A percentile compares a stretch with the other conserved stretches of the same genome.
Conservation (phyloP, 306 rosid genomes). For the apple (Malus domestica) region ASM211411v1 NC_041797.1:838001-838500, state of each 20-base stretch:
- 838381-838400: background rate
- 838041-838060: constrained; percentile 8
- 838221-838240: fast-evolving
- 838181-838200: too few species aligned
- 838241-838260: too few species aligned
- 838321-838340: too few species aligned
- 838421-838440: background rate
- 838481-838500: background rate
- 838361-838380: too few species aligned
- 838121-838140: too few species aligned
- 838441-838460: background rate
- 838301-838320: background rate
- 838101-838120: too few species aligned
- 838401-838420: background rate
- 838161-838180: too few species aligned
- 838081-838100: background rate
- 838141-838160: too few species aligned
- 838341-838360: too few species aligned
- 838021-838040: background rate
- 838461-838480: background rate
- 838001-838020: background rate
- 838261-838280: too few species aligned
- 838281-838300: background rate
- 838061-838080: constrained; percentile 7
- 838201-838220: too few species aligned